Percentiles rank a stretch among this genome's conserved stretches.
Evolutionary conservation across 148 eudicot genomes (phyloP).

Genomic region (Limonium bicolor): DNA sequence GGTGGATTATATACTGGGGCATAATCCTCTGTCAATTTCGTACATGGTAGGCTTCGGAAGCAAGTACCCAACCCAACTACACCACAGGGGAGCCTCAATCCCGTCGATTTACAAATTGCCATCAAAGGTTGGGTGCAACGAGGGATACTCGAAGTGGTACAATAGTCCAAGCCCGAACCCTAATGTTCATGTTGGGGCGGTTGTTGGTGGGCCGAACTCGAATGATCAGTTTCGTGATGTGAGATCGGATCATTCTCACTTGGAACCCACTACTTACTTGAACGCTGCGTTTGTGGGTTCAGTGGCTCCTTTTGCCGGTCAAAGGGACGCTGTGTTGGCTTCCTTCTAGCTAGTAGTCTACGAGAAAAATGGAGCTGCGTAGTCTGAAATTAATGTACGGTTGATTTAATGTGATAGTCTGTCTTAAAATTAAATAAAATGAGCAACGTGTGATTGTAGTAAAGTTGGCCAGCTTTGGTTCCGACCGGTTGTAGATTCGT

Average conservation of each 20-base stretch:
- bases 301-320: constrained; percentile 29
- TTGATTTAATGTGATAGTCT: too few species aligned
- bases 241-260: constrained; percentile 48
- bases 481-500: too few species aligned
- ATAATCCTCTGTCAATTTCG: constrained; percentile 65
- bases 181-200: constrained; percentile 57
- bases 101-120: constrained; percentile 34
- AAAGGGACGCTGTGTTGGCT: too few species aligned
- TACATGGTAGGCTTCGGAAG: constrained; percentile 83
- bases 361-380: too few species aligned
- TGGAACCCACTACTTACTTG: constrained; percentile 62
- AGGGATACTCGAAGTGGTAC: constrained; percentile 51
- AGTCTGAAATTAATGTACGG: too few species aligned
- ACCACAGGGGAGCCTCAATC: constrained; percentile 84
- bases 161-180: constrained; percentile 40
- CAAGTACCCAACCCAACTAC: constrained; percentile 50
- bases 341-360: too few species aligned
- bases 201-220: constrained; percentile 77
- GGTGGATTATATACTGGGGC: constrained; percentile 87
- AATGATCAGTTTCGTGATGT: constrained; percentile 48
- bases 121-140: constrained; percentile 38
- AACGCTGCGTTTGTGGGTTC: constrained; percentile 78
- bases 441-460: too few species aligned
- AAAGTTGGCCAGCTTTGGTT: too few species aligned
- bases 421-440: too few species aligned